phyloP scores from a whole-genome alignment of 768 basidiomycete genomes.

The Phylloporus sp. region DNA sequence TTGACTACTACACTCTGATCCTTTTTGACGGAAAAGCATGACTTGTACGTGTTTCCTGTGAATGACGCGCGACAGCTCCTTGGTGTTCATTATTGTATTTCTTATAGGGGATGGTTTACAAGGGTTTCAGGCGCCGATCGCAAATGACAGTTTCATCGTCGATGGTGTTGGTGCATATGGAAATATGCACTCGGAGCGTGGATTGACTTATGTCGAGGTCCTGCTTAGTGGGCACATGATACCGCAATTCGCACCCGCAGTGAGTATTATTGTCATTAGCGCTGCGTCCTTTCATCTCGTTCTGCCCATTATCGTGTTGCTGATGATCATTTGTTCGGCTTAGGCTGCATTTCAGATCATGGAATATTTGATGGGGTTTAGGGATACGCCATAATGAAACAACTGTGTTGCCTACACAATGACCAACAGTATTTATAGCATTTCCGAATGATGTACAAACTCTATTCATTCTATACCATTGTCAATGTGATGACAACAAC shows the following conservation, averaged over 20 bases:
- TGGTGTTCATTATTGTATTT: background rate
- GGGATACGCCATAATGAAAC: slow-evolving; percentile 35
- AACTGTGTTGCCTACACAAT: too few relatives aligned
- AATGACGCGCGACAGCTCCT: slow-evolving; percentile 31
- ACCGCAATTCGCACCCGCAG: slow-evolving; percentile 62
- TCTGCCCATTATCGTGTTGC: background rate
- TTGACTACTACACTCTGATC: background rate
- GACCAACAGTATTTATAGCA: too few relatives aligned
- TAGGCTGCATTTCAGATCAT: slow-evolving; percentile 69
- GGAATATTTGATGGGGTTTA: slow-evolving; percentile 65
- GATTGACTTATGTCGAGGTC: slow-evolving; percentile 65
- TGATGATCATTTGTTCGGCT: background rate
- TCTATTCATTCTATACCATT: too few relatives aligned
- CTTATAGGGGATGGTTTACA: slow-evolving; percentile 53
- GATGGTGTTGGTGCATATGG: slow-evolving; percentile 69
- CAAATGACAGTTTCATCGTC: slow-evolving; percentile 63
- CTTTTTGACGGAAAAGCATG: slow-evolving; percentile 26
- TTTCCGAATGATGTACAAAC: too few relatives aligned
- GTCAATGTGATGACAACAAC: too few relatives aligned
- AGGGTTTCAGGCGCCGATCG: slow-evolving; percentile 70
- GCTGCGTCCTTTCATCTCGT: background rate
- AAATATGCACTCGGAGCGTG: slow-evolving; percentile 61
- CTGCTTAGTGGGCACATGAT: slow-evolving; percentile 72
- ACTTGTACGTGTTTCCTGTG: slow-evolving; percentile 30
- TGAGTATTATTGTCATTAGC: too few relatives aligned